Evolutionary conservation across 1,139 yeast species (phyloP), one percentile per base, ranked within the genome.

Genomic region (Arxiozyma bovina): DNA sequence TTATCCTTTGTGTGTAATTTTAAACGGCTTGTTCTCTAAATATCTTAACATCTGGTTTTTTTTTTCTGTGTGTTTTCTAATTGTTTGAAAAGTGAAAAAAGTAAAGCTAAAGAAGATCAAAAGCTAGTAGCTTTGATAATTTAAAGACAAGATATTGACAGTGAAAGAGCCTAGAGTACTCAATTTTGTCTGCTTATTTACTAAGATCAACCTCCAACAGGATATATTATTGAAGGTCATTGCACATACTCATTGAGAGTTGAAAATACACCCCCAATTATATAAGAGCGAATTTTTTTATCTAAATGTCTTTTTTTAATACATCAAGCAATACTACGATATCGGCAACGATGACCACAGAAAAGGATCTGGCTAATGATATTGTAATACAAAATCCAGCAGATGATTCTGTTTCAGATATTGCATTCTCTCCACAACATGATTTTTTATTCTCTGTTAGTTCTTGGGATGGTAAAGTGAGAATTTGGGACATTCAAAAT

Each of bases 401-500:
- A 15, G 96, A 88, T 59, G 99, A 94, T 67, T 85, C 96, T 3
- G 79, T 94, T 40, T 79, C 91, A n/a, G 96, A 88, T 62, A 70
- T 94, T 55, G 76, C 90, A 21, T 94, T 93, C 71, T 87, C 96
- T n/a, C 89, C 98, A n/a, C 88, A 79, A 60, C 94, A 87, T 27
- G 97, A 94, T 63, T 74, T 83, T 57, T 71, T 85, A 56, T 73
- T 81, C 54, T 82, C 95, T 2, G 95, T 83, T 3, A 80, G 95
- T 12, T 85, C 96, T 44, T 94, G 99, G 99, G 99, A 94, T 72
- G 87, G 87, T 64, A 90, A 90, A 68, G 96, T 89, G 43, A 79
- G 99, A 57, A 85, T 94, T 56, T 94, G 94, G 75, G 98, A 93
- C 69, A 82, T 91, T 27, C 82, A 82, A 59, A 81, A 77, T 60